These are phyloP conservation scores for Orobanche coerulescens DNA, from an alignment of 257 asterid genomes.

Conservation along the genomic window DNA sequence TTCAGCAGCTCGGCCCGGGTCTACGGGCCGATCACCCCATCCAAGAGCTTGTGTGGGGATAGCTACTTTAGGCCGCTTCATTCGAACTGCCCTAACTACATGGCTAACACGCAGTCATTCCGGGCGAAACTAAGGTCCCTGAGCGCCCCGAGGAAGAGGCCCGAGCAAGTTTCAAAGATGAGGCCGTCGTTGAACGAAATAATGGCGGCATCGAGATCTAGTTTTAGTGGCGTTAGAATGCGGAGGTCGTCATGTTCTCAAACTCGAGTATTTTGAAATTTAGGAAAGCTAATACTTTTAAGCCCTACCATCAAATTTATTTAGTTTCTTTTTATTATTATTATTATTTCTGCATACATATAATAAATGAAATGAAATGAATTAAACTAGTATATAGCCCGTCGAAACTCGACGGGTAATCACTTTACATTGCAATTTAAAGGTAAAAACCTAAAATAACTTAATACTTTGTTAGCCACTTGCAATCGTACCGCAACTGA, in stretches of 20 bases:
- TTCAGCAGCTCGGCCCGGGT: conserved; percentile 37
- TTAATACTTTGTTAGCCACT: no score
- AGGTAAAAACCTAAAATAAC: no score
- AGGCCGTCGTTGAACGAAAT: conserved; percentile 56
- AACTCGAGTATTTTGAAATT: conserved; percentile 48
- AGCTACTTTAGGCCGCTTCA: conserved; percentile 48
- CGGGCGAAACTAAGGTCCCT: conserved; percentile 68
- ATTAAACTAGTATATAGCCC: no score
- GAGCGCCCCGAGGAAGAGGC: conserved; percentile 81
- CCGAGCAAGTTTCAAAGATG: conserved; percentile 51
- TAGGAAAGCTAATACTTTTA: not conserved
- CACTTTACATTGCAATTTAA: no score
- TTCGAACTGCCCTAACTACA: conserved; percentile 55
- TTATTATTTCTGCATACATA: conserved; percentile 20
- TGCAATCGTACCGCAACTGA: no score
- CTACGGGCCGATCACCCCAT: conserved; percentile 39
- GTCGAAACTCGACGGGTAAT: no score
- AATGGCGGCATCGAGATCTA: conserved; percentile 76
- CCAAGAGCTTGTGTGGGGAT: conserved; percentile 78
- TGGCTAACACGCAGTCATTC: conserved; percentile 80
- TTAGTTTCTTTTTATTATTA: not conserved
- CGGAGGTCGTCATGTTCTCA: conserved; percentile 50
- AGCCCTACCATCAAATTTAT: no score
- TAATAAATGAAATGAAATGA: no score
- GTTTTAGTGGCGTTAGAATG: conserved; percentile 89